Percentiles rank a stretch among this genome's conserved stretches.
phyloP scores from a whole-genome alignment of 345 rosid genomes.

The Nasturtium officinale region DNA sequence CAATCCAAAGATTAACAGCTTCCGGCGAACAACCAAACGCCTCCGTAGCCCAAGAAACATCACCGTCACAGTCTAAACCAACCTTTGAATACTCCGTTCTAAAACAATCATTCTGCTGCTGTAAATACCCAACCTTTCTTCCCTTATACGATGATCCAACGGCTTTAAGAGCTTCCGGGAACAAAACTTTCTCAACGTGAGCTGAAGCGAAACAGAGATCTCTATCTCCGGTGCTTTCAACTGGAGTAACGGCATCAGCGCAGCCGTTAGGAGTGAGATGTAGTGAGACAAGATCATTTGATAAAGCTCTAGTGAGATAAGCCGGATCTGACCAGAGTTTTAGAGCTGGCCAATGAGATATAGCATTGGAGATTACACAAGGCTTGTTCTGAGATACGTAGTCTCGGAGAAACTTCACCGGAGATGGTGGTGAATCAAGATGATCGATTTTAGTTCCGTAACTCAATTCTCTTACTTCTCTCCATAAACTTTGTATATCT shows the following conservation, averaged over 20 bases:
- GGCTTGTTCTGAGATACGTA: slow-evolving; percentile 80
- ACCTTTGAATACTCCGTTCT: slow-evolving; percentile 63
- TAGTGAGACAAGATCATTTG: slow-evolving; percentile 65
- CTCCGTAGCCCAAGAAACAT: slow-evolving; percentile 75
- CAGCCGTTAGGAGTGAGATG: slow-evolving; percentile 83
- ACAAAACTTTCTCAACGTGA: slow-evolving; percentile 58
- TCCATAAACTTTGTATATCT: slow-evolving; percentile 58
- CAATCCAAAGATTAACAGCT: slow-evolving; percentile 95
- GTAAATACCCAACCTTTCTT: slow-evolving; percentile 60
- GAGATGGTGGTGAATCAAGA: slow-evolving; percentile 58
- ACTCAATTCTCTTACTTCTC: slow-evolving; percentile 69
- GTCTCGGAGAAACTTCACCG: slow-evolving; percentile 65
- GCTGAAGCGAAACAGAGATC: slow-evolving; percentile 77
- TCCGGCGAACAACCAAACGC: slow-evolving; percentile 79
- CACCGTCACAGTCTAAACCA: slow-evolving; percentile 61
- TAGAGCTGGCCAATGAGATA: slow-evolving; percentile 73
- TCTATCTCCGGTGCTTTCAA: slow-evolving; percentile 1
- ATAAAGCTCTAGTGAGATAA: slow-evolving; percentile 58
- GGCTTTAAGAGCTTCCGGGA: slow-evolving; percentile 58
- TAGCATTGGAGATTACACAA: slow-evolving; percentile 72
- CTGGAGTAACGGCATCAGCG: slow-evolving; percentile 66
- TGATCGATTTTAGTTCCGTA: slow-evolving; percentile 45
- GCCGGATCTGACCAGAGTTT: slow-evolving; percentile 59
- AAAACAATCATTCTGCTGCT: slow-evolving; percentile 87
- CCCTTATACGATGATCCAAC: slow-evolving; percentile 42